Evolutionary conservation across 495 filamentous ascomycete species (phyloP).

Genomic region (Podospora didyma): DNA sequence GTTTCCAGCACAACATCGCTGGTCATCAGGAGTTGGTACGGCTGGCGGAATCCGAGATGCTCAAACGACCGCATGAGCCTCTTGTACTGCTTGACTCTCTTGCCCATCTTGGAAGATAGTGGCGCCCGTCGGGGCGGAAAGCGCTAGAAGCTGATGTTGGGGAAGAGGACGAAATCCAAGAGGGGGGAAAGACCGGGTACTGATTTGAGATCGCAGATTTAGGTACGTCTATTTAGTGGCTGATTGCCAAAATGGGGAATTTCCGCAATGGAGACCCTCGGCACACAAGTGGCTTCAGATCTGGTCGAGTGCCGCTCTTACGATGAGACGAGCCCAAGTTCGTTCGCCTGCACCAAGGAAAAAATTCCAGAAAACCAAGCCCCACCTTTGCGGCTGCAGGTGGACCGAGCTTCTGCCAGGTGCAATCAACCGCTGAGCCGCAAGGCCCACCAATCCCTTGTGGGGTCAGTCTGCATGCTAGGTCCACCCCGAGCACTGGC

Average conservation of each 20-base stretch:
- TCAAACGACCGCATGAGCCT: constrained; percentile 87
- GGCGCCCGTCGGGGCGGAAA: neutral
- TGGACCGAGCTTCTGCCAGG: neutral
- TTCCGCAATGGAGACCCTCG: too few species aligned
- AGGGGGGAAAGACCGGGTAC: too few species aligned
- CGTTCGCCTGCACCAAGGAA: too few species aligned
- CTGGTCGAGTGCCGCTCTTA: neutral
- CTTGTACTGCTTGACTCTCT: constrained; percentile 90
- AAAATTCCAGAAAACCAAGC: neutral
- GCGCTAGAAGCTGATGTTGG: neutral
- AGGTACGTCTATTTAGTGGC: too few species aligned
- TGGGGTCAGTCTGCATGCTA: too few species aligned
- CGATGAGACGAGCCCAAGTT: neutral
- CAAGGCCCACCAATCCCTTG: neutral
- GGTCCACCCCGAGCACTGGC: too few species aligned
- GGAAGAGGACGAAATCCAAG: neutral
- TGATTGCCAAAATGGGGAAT: too few species aligned
- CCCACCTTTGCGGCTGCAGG: constrained; percentile 1
- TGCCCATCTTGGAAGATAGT: constrained; percentile 47
- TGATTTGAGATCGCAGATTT: too few species aligned
- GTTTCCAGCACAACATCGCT: constrained; percentile 32
- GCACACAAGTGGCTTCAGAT: too few species aligned
- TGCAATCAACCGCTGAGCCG: neutral
- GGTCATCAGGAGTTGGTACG: constrained; percentile 76
- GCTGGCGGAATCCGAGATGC: constrained; percentile 68